These are phyloP conservation scores for Spathaspora sp. DNA, from an alignment of 805 yeast species.

Conservation along the genomic window DNA sequence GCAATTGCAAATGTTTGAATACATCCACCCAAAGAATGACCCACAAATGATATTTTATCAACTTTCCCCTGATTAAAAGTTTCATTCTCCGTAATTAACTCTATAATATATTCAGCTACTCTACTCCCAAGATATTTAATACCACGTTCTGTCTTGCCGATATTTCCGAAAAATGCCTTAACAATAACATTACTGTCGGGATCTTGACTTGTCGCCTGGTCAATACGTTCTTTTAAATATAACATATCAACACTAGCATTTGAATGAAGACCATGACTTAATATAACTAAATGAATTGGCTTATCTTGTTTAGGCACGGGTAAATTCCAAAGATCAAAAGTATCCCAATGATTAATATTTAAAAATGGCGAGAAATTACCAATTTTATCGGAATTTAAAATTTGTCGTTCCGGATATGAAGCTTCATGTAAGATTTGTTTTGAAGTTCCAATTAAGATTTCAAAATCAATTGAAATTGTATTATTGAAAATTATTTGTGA, in stretches of 20 bases:
- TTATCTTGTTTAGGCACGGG: conserved; percentile 45
- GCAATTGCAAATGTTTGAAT: conserved; percentile 90
- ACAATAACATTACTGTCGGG: conserved; percentile 64
- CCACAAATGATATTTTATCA: conserved; percentile 74
- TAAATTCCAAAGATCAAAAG: conserved; percentile 70
- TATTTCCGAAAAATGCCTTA: conserved; percentile 79
- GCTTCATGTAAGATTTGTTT: conserved; percentile 31
- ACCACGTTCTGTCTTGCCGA: conserved; percentile 86
- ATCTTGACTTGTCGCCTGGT: conserved; percentile 22
- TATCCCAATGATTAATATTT: conserved; percentile 51
- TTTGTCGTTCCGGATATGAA: conserved; percentile 18
- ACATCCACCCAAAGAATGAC: conserved; percentile 92
- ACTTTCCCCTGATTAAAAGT: conserved; percentile 37
- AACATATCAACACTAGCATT: conserved; percentile 89
- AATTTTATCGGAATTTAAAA: conserved; percentile 22
- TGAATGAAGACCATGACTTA: conserved; percentile 92
- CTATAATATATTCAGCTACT: conserved; percentile 70
- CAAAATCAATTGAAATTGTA: conserved; percentile 65
- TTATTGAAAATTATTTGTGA: conserved; percentile 77
- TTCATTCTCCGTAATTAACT: conserved; percentile 44
- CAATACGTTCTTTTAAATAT: conserved; percentile 78
- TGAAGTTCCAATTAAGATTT: conserved; percentile 52
- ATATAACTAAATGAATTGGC: conserved; percentile 78
- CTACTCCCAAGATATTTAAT: conserved; percentile 79
- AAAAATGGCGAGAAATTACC: conserved; percentile 32